Percentiles rank a stretch among this genome's conserved stretches.
These are phyloP conservation scores for Saccharomycopsis malanga DNA, from an alignment of 805 yeast genomes.

Conservation along the genomic window DNA sequence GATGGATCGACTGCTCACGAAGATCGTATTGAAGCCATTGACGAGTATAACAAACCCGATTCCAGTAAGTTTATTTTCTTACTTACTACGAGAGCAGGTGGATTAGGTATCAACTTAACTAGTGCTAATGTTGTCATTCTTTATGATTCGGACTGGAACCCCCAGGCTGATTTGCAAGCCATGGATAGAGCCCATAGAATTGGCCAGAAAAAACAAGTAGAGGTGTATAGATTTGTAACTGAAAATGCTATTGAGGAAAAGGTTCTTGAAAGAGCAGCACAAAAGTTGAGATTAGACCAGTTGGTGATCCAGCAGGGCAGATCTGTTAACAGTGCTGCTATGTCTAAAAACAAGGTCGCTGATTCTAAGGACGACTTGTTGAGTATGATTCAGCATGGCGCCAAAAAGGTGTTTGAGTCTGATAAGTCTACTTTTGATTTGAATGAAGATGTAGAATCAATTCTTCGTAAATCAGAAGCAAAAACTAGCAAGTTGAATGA, in stretches of 20 bases:
- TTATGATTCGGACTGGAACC: conserved; percentile 96
- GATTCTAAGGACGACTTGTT: conserved; percentile 76
- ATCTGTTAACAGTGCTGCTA: conserved; percentile 34
- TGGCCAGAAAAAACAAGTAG: conserved; percentile 94
- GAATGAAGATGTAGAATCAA: conserved; percentile 75
- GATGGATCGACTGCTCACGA: conserved; percentile 93
- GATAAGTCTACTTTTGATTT: conserved; percentile 28
- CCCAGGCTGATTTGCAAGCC: conserved; percentile 95
- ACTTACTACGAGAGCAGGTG: conserved; percentile 94
- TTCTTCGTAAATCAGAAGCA: conserved; percentile 72
- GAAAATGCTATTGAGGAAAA: conserved; percentile 96
- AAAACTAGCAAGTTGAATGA: conserved; percentile 74
- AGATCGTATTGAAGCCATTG: conserved; percentile 87
- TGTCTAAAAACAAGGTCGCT: conserved; percentile 34
- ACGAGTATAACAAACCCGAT: conserved; percentile 78
- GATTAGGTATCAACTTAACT: conserved; percentile 87
- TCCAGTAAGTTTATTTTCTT: conserved; percentile 79
- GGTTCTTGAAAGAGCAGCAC: conserved; percentile 93
- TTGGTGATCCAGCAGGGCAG: conserved; percentile 93
- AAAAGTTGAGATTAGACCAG: conserved; percentile 85
- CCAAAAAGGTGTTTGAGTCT: conserved; percentile 72
- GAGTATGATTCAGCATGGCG: conserved; percentile 97
- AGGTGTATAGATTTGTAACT: conserved; percentile 86
- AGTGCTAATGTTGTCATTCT: conserved; percentile 85
- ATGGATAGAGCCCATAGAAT: conserved; percentile 98